phyloP scores from a whole-genome alignment of 129 eudicot species.

The Solidago caesia region DNA sequence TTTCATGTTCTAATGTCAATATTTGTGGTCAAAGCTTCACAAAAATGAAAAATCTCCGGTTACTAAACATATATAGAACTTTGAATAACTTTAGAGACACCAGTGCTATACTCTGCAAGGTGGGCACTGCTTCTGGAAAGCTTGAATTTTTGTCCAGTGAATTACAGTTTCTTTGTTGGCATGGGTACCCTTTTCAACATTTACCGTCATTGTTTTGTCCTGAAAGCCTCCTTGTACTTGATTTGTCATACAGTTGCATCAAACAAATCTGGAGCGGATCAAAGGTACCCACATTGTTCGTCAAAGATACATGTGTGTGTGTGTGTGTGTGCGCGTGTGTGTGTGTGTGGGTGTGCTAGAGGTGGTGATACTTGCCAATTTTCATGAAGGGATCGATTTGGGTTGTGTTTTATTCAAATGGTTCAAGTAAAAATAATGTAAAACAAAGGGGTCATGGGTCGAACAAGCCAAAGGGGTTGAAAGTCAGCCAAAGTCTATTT shows the following conservation, averaged over 20 bases:
- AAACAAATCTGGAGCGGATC: conserved; percentile 36
- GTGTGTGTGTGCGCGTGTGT: no score
- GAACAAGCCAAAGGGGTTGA: not conserved
- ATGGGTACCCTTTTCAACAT: conserved; percentile 28
- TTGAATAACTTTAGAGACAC: conserved; percentile 15
- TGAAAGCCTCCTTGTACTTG: conserved; percentile 42
- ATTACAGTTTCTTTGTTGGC: conserved; percentile 41
- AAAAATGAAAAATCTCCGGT: conserved; percentile 34
- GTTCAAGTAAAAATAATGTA: not conserved
- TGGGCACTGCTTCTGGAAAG: conserved; percentile 3
- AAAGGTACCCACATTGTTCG: conserved; percentile 28
- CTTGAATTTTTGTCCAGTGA: conserved; percentile 32
- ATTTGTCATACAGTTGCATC: conserved; percentile 41
- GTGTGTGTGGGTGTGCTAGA: no score
- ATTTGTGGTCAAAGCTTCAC: conserved; percentile 31
- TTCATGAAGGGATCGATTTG: not conserved
- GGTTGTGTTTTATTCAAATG: not conserved
- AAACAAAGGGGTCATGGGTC: not conserved
- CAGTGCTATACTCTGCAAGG: conserved; percentile 11
- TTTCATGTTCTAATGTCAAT: conserved; percentile 32
- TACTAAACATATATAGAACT: conserved; percentile 24
- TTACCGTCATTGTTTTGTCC: conserved; percentile 33
- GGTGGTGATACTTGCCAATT: not conserved
- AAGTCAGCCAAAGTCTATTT: not conserved
- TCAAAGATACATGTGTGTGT: not conserved